phyloP scores from a whole-genome alignment of 306 rosid species.

The Trifolium dubium region DNA sequence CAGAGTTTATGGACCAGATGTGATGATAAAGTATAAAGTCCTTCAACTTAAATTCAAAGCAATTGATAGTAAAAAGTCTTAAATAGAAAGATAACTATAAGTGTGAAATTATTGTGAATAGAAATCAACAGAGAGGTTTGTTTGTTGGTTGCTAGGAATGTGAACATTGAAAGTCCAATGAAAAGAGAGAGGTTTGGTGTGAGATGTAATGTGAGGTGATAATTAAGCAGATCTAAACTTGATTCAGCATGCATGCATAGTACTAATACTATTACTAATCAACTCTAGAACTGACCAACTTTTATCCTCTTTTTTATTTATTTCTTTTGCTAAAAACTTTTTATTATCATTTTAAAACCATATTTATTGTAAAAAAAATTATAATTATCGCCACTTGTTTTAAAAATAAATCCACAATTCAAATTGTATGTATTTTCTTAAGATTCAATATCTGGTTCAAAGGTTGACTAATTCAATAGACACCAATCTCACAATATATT shows the following conservation, averaged over 20 bases:
- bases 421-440: no score
- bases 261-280: neutral
- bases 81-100: slow-evolving; percentile 14
- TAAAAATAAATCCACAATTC: no score
- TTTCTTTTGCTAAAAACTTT: neutral
- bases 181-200: slow-evolving; percentile 44
- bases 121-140: slow-evolving; percentile 1
- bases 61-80: slow-evolving; percentile 30
- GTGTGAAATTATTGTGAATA: slow-evolving; percentile 3
- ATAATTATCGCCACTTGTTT: no score
- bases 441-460: no score
- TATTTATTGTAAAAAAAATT: neutral
- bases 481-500: no score
- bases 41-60: slow-evolving; percentile 56
- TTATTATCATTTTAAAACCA: neutral
- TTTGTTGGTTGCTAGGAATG: slow-evolving; percentile 37
- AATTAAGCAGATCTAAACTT: slow-evolving; percentile 20
- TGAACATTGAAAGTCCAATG: slow-evolving; percentile 4
- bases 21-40: slow-evolving; percentile 40
- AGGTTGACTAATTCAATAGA: no score
- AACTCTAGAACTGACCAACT: neutral
- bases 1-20: slow-evolving; percentile 35
- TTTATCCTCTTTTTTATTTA: neutral
- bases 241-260: slow-evolving; percentile 1
- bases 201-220: slow-evolving; percentile 27